Evolutionary conservation across 2,329 filamentous ascomycete genomes (phyloP), one percentile per base, ranked within the genome.

Genomic region (Ceratocystis colombiana): DNA sequence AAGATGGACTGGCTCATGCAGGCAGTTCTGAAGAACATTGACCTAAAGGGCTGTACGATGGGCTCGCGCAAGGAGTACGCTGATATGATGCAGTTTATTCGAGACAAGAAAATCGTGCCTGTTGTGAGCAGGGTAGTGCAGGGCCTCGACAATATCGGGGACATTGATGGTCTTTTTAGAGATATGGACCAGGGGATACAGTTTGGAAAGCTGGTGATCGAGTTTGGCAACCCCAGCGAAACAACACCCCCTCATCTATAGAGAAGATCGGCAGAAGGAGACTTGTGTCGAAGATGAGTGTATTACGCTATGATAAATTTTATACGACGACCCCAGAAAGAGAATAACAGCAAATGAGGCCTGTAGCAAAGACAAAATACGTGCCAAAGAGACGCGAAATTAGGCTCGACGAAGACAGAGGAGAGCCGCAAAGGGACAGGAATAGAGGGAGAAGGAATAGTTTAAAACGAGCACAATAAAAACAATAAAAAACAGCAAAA

Each of bases 181-280:
- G 90, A 96, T 63, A 96, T 97, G 84, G 90, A 89, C 73, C 83
- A 84, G 5, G 90, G 88, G 0, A 85, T 78, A 69, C 93, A 97
- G 75, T 96, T 97, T 78, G 94, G 93, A 10, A 97, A 97, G 77
- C 75, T 97, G 71, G 90, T 96, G 1, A 84, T 96, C 70, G 84
- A 89, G 71, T 82, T 92, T 71, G 79, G 74, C n/a, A 69, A 72
- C 0, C 70, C 71, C 12, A 73, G 70, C 4, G 74, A 72, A 12
- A 69, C 70, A 2, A 66, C 72, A 20, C 28, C 25, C 8, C 22
- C 12, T 30, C 22, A 25, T 17, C 41, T 44, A 2, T 45, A 20
- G 17, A 17, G 53, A 4, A 2, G 8, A 12, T 5, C 5, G 12
- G 12, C 15, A 20, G 17, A 4, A 30, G 37, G 15, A 59, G 22